Evolutionary conservation across 192 early-diverging fungal genomes (phyloP), one percentile per base, ranked within the genome.

Genomic region (Coemansia sp.): DNA sequence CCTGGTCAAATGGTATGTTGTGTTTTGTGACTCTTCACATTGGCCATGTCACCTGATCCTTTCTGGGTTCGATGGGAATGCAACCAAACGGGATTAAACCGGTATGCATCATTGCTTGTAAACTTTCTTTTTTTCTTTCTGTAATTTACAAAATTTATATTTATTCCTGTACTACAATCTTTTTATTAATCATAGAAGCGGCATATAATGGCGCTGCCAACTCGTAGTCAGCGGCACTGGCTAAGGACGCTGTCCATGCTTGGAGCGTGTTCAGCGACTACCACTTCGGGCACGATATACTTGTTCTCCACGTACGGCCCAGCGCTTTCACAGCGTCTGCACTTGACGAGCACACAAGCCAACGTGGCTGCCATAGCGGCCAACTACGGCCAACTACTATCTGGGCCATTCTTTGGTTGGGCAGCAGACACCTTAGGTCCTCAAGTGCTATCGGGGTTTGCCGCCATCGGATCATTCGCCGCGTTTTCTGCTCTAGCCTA

Each of bases 331-430:
- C 66, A 69, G 25, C 82, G 72, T 12, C 79, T 90, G 9, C 70
- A 76, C 38, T 84, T 89, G 61, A 86, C 78, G 37, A 86, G 87
- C 50, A 77, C 85, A 14, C 85, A 90, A 67, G 84, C 78, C 48
- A 90, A 88, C 65, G 60, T 87, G 27, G 85, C 90, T 10, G 89
- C 89, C 10, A 87, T 85, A 48, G 67, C 79, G 1, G 88, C 86
- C 27, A 89, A 89, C 73, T 89, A 88, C 63, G 91, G 91, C 17
- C 76, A 88, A 38, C 87, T 87, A 50, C 76, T 92, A 1, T 80
- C 74, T 4, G 89, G 84, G 1, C 89, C 89, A 21, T 44, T 89
- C 14, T 84, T 87, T 62, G 89, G 89, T 2, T 73, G 69, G 74
- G 65, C 85, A 5, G 85, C 84, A 29, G 88, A 92, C 65, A 79